These are phyloP conservation scores for Monosporascus sp. DNA, from an alignment of 2,329 filamentous ascomycete genomes.

Conservation along the genomic window DNA sequence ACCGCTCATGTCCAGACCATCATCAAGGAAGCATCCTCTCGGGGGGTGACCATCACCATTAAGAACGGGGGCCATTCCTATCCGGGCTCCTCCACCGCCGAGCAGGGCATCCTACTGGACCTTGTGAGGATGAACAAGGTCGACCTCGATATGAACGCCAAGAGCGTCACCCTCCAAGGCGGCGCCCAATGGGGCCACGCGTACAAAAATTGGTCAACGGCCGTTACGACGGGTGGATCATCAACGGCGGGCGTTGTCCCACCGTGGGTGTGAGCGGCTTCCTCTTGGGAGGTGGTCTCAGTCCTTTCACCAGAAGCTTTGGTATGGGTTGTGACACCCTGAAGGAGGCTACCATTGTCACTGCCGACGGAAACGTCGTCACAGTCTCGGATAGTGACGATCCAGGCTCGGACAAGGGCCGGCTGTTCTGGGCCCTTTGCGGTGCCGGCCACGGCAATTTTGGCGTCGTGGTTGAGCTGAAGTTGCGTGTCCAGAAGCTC, in stretches of 20 bases:
- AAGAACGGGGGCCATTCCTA: constrained; percentile 29
- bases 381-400: constrained; percentile 15
- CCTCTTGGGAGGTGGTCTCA: constrained; percentile 32
- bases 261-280: constrained; percentile 35
- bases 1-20: constrained; percentile 11
- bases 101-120: constrained; percentile 25
- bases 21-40: constrained; percentile 7
- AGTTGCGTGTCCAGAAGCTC: constrained; percentile 18
- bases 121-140: constrained; percentile 24
- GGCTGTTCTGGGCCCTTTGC: constrained; percentile 34
- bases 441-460: constrained; percentile 37
- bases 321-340: constrained; percentile 33
- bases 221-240: constrained; percentile 11
- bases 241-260: constrained; percentile 30
- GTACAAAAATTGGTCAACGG: constrained; percentile 25
- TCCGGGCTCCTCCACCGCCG: constrained; percentile 23
- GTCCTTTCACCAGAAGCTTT: constrained; percentile 28
- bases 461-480: constrained; percentile 30
- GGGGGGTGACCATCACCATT: constrained; percentile 15
- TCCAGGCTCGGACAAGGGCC: constrained; percentile 13
- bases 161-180: constrained; percentile 18
- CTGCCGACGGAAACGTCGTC: constrained; percentile 17
- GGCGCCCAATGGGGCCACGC: constrained; percentile 28
- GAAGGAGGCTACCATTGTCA: constrained; percentile 29
- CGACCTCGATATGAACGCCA: constrained; percentile 11